Evolutionary conservation across 2,329 filamentous ascomycete genomes (phyloP), one percentile per base, ranked within the genome.

Genomic region (Diplodia corticola): DNA sequence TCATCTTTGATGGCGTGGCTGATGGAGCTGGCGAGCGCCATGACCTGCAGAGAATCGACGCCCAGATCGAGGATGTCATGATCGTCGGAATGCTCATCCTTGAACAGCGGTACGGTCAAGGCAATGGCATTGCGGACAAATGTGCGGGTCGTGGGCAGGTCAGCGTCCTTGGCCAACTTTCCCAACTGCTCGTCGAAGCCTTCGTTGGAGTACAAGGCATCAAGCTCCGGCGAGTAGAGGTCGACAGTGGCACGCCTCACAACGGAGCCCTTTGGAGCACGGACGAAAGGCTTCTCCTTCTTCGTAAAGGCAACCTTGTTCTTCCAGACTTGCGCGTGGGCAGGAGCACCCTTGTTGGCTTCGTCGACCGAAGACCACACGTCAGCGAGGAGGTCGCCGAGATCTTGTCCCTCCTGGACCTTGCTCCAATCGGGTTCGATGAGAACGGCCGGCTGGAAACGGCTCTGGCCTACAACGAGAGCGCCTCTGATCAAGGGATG

Each of bases 201-300:
- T 26, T 66, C 64, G 35, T 40, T 60, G 37, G 37, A 30, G 64
- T 84, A 85, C 13, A 84, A 73, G 0, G 72, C 73, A 10, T 83
- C 78, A 33, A 85, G 82, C 64, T 83, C 82, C 1, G 77, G 70
- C 1, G 71, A 72, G 63, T 83, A 85, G 2, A 80, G 72, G 0
- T 71, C 68, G 6, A 78, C 63, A 1, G 82, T 81, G 0, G 75
- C 73, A 0, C 73, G 73, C 4, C 81, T 77, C 69, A 81, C 79
- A 4, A 83, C 75, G 0, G 77, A 81, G 0, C 80, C 79, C 69
- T 85, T 84, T 5, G 80, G 77, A 0, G 83, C 82, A 17, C 73
- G 76, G 2, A 77, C 69, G 57, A 85, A 82, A 0, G 81, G 80
- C 70, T 82, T 81, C 1, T 75, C 72, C 6, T 72, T 73, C 5